Conservation (phyloP, 1,284 basidiomycete species). For the Pisolithus thermaeus region DNA sequence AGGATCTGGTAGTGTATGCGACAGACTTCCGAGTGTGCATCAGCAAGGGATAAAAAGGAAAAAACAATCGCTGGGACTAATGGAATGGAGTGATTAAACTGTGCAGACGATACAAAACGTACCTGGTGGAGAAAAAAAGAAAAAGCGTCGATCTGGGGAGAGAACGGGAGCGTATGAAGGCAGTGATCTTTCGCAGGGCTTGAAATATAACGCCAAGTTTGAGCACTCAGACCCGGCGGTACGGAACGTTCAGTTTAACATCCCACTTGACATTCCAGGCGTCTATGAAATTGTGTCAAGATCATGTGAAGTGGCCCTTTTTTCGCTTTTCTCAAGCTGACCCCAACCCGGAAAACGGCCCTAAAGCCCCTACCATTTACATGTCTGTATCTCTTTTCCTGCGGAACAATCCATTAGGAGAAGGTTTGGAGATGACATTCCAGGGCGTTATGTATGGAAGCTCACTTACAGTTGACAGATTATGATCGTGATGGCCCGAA, state of each 20-base stretch:
- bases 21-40: background rate
- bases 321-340: background rate
- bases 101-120: background rate
- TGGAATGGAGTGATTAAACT: background rate
- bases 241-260: background rate
- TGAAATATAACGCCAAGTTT: background rate
- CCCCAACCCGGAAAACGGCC: background rate
- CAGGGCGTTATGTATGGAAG: background rate
- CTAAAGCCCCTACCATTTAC: background rate
- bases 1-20: background rate
- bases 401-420: background rate
- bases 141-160: too few relatives aligned
- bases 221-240: background rate
- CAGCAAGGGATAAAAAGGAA: background rate
- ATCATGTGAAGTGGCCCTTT: conserved; percentile 1
- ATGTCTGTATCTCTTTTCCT: background rate
- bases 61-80: background rate
- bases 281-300: background rate
- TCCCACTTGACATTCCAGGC: background rate
- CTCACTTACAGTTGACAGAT: background rate
- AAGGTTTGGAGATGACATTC: background rate
- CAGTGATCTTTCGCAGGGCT: background rate
- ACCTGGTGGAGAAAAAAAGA: background rate
- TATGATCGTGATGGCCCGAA: background rate
- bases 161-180: background rate